These are phyloP conservation scores for Saccharomycopsis vini DNA, from an alignment of 805 yeast genomes.

Conservation along the genomic window DNA sequence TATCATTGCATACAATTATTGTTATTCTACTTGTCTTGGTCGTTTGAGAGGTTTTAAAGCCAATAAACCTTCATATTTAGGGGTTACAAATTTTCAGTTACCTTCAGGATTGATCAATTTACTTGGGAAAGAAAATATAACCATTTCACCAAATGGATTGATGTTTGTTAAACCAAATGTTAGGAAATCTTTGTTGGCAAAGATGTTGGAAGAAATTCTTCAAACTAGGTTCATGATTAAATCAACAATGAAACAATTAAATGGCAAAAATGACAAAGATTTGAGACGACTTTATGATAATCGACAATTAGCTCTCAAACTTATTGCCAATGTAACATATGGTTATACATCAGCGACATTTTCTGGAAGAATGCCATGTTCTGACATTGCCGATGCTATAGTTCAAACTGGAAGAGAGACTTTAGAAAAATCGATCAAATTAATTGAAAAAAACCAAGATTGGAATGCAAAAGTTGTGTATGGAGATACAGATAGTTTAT, in stretches of 20 bases:
- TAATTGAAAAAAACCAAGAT: conserved; percentile 47
- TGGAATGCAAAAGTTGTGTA: conserved; percentile 93
- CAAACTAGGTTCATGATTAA: conserved; percentile 76
- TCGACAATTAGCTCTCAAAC: conserved; percentile 77
- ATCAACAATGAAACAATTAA: conserved; percentile 51
- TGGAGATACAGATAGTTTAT: conserved; percentile 93
- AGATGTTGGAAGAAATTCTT: conserved; percentile 76
- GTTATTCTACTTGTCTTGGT: conserved; percentile 68
- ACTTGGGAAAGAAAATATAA: conserved; percentile 37
- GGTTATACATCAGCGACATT: conserved; percentile 93
- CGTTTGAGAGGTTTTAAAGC: conserved; percentile 42
- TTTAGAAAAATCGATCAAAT: conserved; percentile 55
- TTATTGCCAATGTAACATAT: conserved; percentile 91
- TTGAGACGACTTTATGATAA: conserved; percentile 43
- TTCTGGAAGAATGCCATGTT: conserved; percentile 95
- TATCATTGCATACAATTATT: conserved; percentile 83
- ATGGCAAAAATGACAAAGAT: conserved; percentile 26
- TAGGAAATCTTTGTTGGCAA: conserved; percentile 66
- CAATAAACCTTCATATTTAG: conserved; percentile 23
- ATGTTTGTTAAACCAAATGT: conserved; percentile 60
- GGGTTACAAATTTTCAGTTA: conserved; percentile 35
- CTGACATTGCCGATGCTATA: conserved; percentile 90
- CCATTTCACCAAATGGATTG: conserved; percentile 79
- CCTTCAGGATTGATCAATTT: conserved; percentile 51
- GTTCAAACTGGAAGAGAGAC: conserved; percentile 89